These are phyloP conservation scores for Jackrogersella minutella DNA, from an alignment of 495 filamentous ascomycete genomes.

Conservation along the genomic window DNA sequence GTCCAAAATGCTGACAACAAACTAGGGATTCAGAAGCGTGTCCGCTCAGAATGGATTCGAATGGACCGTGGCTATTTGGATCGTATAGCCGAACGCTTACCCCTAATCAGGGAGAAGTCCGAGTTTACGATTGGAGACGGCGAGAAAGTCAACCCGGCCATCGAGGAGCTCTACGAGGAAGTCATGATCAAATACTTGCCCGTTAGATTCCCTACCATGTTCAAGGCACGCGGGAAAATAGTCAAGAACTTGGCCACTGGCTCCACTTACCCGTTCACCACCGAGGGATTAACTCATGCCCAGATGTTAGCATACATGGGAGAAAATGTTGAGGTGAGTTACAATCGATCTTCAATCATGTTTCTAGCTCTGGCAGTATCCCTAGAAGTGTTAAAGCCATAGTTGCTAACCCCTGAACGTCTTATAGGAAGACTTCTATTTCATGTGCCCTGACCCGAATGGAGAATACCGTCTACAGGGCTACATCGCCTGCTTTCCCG, in stretches of 20 bases:
- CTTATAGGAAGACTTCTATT: constrained; percentile 21
- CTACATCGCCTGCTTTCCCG: constrained; percentile 38
- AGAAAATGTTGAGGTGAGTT: constrained; percentile 31
- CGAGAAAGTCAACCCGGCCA: constrained; percentile 31
- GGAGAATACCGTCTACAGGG: constrained; percentile 32
- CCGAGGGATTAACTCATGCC: constrained; percentile 9
- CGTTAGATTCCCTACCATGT: constrained; percentile 35
- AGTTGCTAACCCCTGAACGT: background rate
- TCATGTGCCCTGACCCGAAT: constrained; percentile 33
- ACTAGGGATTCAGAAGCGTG: constrained; percentile 28
- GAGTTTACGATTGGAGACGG: constrained; percentile 30
- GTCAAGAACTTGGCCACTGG: constrained; percentile 31
- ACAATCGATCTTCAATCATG: background rate
- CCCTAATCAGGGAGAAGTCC: constrained; percentile 20
- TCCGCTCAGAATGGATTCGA: constrained; percentile 31
- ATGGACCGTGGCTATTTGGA: constrained; percentile 27
- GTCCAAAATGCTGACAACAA: background rate
- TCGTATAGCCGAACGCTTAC: constrained; percentile 24
- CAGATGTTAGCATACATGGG: constrained; percentile 34
- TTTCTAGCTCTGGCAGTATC: background rate
- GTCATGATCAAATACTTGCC: constrained; percentile 36
- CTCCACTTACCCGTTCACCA: constrained; percentile 16
- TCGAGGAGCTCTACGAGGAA: constrained; percentile 33
- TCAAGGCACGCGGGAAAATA: constrained; percentile 10
- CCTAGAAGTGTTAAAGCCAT: background rate